Evolutionary conservation across 192 early-diverging fungal species (phyloP), one percentile per base, ranked within the genome.

Genomic region (Coemansia sp.): DNA sequence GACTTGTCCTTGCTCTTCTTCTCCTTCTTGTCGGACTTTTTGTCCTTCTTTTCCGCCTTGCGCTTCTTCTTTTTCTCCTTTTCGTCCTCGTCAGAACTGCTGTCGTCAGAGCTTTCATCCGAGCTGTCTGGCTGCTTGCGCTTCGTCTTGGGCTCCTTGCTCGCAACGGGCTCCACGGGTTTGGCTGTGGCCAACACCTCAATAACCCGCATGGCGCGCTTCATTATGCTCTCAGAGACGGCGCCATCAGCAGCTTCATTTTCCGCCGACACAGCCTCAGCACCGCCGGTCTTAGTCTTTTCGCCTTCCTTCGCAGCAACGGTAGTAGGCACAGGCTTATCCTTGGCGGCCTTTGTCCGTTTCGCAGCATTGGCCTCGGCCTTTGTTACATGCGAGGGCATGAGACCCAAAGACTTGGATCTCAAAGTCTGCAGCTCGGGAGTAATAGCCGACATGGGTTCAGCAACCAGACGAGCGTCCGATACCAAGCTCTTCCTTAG

Each of bases 331-430:
- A 18, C 43, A 8, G 66, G 34, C 29, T 61, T 61, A 2, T 46
- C 50, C 46, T 46, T 69, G 18, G 60, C 68, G 43, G 62, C 41
- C 40, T 71, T 74, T 3, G n/a, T 60, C n/a, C 36, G 29, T 8
- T 24, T 62, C 12, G 36, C 58, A 6, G 65, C 52, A 39, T 68
- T 70, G 2, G 77, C 72, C 40, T 74, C 68, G 1, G 55, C 68
- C 61, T 79, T 79, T 27, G 77, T 73, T 3, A 79, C 77, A 68
- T 79, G 77, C 24, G 72, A 71, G 13, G 77, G 77, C 57, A 79
- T 65, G 65, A 71, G 39, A 0, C 77, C 77, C 50, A 79, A 46
- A 12, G 68, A 68, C 38, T 66, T 64, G 11, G 49, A 31, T 4
- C 77, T 58, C 57, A 63, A 67, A 22, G 57, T 10, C 44, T 70